Evolutionary conservation across 2,329 filamentous ascomycete species (phyloP).

Genomic region (Macrophomina pseudophaseolina): DNA sequence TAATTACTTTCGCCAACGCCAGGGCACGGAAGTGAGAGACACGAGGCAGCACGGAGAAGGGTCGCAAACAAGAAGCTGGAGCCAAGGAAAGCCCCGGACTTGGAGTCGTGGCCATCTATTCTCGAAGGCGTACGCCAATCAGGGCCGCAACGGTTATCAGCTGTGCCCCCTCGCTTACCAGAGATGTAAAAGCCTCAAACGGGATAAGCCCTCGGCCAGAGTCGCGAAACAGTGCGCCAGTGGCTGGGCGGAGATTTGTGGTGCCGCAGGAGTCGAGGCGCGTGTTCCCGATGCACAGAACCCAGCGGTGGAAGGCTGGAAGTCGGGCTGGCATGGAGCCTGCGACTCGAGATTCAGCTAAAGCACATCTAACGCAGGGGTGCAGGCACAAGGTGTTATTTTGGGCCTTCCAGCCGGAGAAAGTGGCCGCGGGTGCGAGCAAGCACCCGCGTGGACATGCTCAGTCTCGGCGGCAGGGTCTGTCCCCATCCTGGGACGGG

Average conservation of each 20-base stretch:
- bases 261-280: conserved; percentile 14
- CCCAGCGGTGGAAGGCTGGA: not conserved
- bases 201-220: conserved; percentile 14
- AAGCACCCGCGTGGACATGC: conserved; percentile 17
- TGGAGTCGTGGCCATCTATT: conserved; percentile 3
- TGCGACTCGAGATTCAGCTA: conserved; percentile 21
- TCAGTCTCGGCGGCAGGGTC: not conserved
- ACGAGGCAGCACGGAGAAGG: conserved; percentile 23
- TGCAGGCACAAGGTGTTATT: conserved; percentile 16
- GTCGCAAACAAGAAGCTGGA: conserved; percentile 26
- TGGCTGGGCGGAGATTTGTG: conserved; percentile 23
- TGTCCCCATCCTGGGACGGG: not conserved
- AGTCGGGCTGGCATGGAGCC: not conserved
- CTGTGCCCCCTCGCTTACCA: conserved; percentile 24
- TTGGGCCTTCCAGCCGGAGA: conserved; percentile 10
- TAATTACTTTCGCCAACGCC: conserved; percentile 15
- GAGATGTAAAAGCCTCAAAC: conserved; percentile 5
- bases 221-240: conserved; percentile 15
- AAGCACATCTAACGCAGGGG: conserved; percentile 21
- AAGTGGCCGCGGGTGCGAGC: conserved; percentile 15
- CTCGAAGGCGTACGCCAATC: conserved; percentile 20
- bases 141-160: conserved; percentile 23
- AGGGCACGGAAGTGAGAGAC: conserved; percentile 21
- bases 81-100: conserved; percentile 13
- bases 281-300: conserved; percentile 11